phyloP scores from a whole-genome alignment of 441 rosid species.

The Lepidium campestre region DNA sequence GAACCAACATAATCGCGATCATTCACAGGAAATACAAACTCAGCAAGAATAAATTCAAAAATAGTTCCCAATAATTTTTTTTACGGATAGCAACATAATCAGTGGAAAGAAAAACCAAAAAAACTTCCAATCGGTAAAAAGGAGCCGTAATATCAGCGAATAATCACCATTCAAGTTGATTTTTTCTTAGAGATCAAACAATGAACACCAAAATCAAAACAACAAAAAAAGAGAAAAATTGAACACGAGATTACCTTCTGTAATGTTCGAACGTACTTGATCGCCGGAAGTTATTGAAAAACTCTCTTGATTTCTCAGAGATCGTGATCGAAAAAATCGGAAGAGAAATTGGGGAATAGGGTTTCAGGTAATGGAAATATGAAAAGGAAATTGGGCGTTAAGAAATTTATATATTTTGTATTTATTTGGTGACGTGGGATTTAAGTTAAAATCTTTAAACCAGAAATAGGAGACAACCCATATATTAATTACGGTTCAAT shows the following conservation, averaged over 20 bases:
- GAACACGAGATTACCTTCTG: constrained; percentile 16
- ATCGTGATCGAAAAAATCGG: constrained; percentile 16
- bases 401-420: constrained; percentile 13
- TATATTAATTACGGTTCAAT: constrained; percentile 19
- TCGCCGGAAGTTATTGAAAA: neutral
- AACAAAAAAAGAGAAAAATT: neutral
- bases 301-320: neutral
- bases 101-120: neutral
- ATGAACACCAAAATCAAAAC: constrained; percentile 15
- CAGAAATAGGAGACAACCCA: constrained; percentile 26
- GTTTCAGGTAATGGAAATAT: constrained; percentile 24
- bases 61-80: neutral
- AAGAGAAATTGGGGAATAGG: constrained; percentile 30
- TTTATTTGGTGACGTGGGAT: constrained; percentile 20
- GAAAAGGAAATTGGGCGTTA: constrained; percentile 8
- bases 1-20: neutral
- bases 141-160: neutral
- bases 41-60: constrained; percentile 9
- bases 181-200: neutral
- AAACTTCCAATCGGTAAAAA: neutral
- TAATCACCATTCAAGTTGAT: neutral
- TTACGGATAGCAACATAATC: neutral
- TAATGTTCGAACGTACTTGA: neutral
- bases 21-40: neutral
- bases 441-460: constrained; percentile 17